phyloP scores from a whole-genome alignment of 208 protist species.

The Trypanosoma scelopori region DNA sequence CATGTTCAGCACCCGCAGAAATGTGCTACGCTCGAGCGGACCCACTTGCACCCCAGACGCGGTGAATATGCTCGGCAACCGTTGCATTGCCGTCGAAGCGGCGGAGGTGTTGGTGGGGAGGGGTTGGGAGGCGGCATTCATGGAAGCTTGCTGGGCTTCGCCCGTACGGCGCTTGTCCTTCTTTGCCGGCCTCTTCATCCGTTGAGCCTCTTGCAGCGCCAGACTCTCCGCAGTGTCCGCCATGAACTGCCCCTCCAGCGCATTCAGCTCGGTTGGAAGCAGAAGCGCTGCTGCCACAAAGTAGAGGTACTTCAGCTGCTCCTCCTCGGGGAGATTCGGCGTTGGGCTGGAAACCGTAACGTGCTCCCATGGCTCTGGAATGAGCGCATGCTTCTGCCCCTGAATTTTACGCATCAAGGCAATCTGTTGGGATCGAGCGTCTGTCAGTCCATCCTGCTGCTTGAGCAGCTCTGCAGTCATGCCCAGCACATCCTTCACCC shows the following conservation, averaged over 20 bases:
- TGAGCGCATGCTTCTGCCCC: constrained; percentile 36
- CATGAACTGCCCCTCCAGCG: constrained; percentile 57
- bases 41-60: constrained; percentile 28
- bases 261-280: constrained; percentile 48
- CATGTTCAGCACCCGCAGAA: constrained; percentile 33
- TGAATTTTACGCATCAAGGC: constrained; percentile 33
- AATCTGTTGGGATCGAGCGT: not conserved
- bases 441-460: not conserved
- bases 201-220: not conserved
- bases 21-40: constrained; percentile 24
- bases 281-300: constrained; percentile 41
- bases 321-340: not conserved
- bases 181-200: constrained; percentile 2
- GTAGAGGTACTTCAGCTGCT: constrained; percentile 20
- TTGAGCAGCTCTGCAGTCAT: constrained; percentile 5
- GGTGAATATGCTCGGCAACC: constrained; percentile 8
- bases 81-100: constrained; percentile 8
- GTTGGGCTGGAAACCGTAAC: not conserved
- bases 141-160: not conserved
- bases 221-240: not conserved
- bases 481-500: constrained; percentile 13
- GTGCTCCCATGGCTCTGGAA: constrained; percentile 63
- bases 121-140: not conserved
- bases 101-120: not conserved
- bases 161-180: constrained; percentile 12